These are phyloP conservation scores for Saprolegnia parasitica DNA, from an alignment of 352 stramenopile genomes.

Conservation along the genomic window DNA sequence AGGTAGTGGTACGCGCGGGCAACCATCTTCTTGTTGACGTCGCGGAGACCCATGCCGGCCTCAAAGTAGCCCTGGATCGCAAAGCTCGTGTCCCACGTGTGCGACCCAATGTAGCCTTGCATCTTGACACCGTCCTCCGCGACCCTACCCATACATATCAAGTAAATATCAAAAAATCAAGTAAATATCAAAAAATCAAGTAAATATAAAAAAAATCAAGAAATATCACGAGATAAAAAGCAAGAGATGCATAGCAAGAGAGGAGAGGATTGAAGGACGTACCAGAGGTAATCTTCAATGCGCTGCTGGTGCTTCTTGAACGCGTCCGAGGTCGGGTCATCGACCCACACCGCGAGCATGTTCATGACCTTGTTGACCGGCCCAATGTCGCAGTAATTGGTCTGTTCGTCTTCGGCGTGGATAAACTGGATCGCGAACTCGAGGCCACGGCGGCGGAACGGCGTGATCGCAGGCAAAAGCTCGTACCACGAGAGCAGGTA, in stretches of 20 bases:
- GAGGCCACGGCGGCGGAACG: slow-evolving; percentile 43
- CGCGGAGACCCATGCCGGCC: slow-evolving; percentile 32
- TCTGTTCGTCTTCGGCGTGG: slow-evolving; percentile 84
- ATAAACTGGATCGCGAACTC: slow-evolving; percentile 77
- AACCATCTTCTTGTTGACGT: slow-evolving; percentile 26
- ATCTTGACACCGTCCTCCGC: slow-evolving; percentile 93
- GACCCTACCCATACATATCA: slow-evolving; percentile 35
- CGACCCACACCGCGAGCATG: slow-evolving; percentile 50
- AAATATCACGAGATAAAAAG: not conserved
- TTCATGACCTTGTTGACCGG: slow-evolving; percentile 91
- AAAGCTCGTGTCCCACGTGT: slow-evolving; percentile 88
- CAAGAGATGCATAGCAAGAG: not conserved
- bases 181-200: no score
- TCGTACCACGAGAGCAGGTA: slow-evolving; percentile 76
- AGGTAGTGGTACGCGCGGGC: slow-evolving; percentile 61
- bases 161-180: no score
- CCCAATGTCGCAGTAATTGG: slow-evolving; percentile 89
- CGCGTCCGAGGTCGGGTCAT: slow-evolving; percentile 30
- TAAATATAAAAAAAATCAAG: no score
- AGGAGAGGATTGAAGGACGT: not conserved
- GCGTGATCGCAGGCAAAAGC: slow-evolving; percentile 26
- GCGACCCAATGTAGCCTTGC: slow-evolving; percentile 85
- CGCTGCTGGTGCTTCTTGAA: slow-evolving; percentile 68
- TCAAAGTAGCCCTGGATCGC: slow-evolving; percentile 72
- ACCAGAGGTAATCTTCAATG: slow-evolving; percentile 88